Conservation (phyloP, 352 stramenopile genomes). For the Phytophthora podocarpi region DNA sequence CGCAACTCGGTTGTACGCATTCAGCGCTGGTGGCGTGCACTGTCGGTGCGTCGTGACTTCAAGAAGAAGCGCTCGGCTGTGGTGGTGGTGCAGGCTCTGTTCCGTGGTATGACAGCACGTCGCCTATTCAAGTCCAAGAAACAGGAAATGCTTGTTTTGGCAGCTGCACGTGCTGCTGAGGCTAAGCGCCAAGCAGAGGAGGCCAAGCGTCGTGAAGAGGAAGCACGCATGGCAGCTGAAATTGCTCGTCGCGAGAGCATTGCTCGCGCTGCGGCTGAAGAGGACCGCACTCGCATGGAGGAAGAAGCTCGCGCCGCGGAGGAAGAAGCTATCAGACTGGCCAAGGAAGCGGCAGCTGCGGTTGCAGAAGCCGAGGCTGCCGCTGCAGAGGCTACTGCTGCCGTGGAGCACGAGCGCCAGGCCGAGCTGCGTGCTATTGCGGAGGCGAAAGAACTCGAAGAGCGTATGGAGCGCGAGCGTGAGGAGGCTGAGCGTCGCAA, state of each 20-base stretch:
- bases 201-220: conserved; percentile 83
- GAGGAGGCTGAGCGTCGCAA: conserved; percentile 69
- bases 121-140: conserved; percentile 85
- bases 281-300: conserved; percentile 79
- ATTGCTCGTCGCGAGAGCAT: conserved; percentile 76
- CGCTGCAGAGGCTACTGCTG: conserved; percentile 75
- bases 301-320: conserved; percentile 75
- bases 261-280: conserved; percentile 62
- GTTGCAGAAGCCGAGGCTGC: conserved; percentile 63
- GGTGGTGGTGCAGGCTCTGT: conserved; percentile 78
- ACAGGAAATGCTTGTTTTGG: conserved; percentile 82
- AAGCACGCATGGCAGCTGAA: conserved; percentile 63
- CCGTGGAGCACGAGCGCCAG: conserved; percentile 82
- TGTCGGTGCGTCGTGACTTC: conserved; percentile 75
- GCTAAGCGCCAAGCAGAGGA: conserved; percentile 77
- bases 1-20: conserved; percentile 59
- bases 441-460: conserved; percentile 77
- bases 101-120: conserved; percentile 79
- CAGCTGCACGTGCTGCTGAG: conserved; percentile 74
- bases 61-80: conserved; percentile 81
- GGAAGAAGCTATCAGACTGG: conserved; percentile 71
- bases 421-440: conserved; percentile 82
- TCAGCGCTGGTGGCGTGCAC: conserved; percentile 86
- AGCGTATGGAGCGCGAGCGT: conserved; percentile 59
- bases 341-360: conserved; percentile 66